Percentiles rank a stretch among this genome's conserved stretches.
Conservation (phyloP, 208 protist species). For the Acanthamoeba triangularis region DNA sequence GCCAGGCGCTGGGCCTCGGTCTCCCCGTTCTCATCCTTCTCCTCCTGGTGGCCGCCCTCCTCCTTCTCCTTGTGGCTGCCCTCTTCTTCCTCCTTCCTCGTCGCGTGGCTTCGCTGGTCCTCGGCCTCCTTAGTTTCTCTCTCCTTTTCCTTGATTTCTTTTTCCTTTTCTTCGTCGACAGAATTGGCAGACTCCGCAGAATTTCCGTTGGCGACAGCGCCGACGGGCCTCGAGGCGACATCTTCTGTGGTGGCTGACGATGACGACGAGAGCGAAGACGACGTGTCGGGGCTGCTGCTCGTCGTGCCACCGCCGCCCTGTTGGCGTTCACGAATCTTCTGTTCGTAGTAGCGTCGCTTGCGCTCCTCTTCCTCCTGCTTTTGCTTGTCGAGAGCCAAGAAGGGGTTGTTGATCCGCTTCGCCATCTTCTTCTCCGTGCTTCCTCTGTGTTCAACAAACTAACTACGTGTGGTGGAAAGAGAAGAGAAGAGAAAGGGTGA, state of each 20-base stretch:
- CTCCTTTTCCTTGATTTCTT: conserved; percentile 4
- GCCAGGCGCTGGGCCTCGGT: conserved; percentile 14
- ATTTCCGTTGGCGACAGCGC: not conserved
- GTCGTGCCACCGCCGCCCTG: not conserved
- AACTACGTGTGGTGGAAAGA: too few relatives aligned
- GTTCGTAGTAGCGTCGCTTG: conserved; percentile 48
- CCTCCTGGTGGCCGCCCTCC: not conserved
- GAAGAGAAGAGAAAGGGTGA: too few relatives aligned
- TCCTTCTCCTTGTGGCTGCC: not conserved
- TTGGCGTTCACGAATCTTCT: conserved; percentile 11
- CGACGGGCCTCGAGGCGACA: not conserved
- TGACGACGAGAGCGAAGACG: not conserved
- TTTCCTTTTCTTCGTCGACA: conserved; percentile 43
- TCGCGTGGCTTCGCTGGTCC: not conserved
- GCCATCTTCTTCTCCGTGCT: not conserved
- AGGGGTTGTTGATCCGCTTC: conserved; percentile 72
- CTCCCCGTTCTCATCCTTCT: conserved; percentile 18
- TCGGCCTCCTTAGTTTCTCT: not conserved
- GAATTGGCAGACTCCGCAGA: too few relatives aligned
- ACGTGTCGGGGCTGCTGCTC: not conserved
- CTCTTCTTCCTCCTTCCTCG: conserved; percentile 3
- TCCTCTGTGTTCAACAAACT: too few relatives aligned
- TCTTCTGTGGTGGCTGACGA: not conserved
- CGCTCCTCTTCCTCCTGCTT: conserved; percentile 74
- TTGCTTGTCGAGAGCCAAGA: conserved; percentile 70